phyloP scores from a whole-genome alignment of 805 yeast genomes.

The Torulaspora quercuum region DNA sequence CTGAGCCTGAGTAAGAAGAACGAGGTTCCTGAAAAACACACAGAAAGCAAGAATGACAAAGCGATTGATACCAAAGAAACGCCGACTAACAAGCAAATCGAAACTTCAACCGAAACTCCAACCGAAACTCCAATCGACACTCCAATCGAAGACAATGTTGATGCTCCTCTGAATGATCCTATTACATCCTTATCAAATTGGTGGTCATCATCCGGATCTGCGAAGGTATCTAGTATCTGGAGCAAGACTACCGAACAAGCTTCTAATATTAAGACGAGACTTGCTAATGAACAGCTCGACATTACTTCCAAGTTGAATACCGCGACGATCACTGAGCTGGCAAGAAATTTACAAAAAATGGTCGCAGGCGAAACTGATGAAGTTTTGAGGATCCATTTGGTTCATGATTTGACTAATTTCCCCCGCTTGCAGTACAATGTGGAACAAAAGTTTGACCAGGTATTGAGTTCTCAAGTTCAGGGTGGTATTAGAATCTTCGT shows the following conservation, averaged over 20 bases:
- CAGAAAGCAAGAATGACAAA: slow-evolving; percentile 16
- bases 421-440: slow-evolving; percentile 41
- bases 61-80: slow-evolving; percentile 13
- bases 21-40: slow-evolving; percentile 6
- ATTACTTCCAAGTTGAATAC: slow-evolving; percentile 29
- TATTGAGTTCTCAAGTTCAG: slow-evolving; percentile 67
- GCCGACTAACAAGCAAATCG: slow-evolving; percentile 18
- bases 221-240: slow-evolving; percentile 64
- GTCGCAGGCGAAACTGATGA: slow-evolving; percentile 47
- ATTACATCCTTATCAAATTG: slow-evolving; percentile 63
- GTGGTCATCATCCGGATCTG: slow-evolving; percentile 72
- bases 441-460: slow-evolving; percentile 53
- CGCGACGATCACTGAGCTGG: slow-evolving; percentile 29
- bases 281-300: slow-evolving; percentile 38
- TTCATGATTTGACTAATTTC: slow-evolving; percentile 64
- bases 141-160: slow-evolving; percentile 27
- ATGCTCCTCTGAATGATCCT: slow-evolving; percentile 49
- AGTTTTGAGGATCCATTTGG: slow-evolving; percentile 55
- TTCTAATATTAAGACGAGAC: slow-evolving; percentile 38
- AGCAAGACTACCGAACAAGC: slow-evolving; percentile 52
- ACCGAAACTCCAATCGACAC: slow-evolving; percentile 19
- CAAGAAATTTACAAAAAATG: slow-evolving; percentile 34
- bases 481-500: slow-evolving; percentile 67
- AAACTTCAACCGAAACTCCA: slow-evolving; percentile 20
- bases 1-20: slow-evolving; percentile 35